A percentile compares a stretch with the other conserved stretches of the same genome.
phyloP scores from a whole-genome alignment of 108 stramenopile species.

The Aureococcus anophagefferens region DNA sequence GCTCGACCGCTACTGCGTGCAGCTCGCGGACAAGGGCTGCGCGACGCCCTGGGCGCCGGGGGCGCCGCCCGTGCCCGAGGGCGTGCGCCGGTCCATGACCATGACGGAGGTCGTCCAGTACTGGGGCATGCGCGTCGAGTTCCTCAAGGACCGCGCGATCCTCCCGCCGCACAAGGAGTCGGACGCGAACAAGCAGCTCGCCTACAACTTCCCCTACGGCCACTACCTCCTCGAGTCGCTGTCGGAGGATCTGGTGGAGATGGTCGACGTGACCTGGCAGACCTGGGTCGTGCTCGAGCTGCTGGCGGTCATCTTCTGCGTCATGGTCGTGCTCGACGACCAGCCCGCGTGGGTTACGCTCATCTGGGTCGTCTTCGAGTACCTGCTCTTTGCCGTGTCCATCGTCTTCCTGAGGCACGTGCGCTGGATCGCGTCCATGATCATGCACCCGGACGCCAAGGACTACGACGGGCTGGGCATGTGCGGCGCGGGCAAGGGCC shows the following conservation, averaged over 20 bases:
- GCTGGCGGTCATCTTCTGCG: not conserved
- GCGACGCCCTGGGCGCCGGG: not conserved
- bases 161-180: constrained; percentile 28
- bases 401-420: not conserved
- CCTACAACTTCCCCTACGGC: constrained; percentile 33
- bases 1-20: constrained; percentile 18
- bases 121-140: constrained; percentile 30
- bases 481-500: not conserved
- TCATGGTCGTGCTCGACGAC: not conserved
- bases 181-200: constrained; percentile 3
- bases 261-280: not conserved
- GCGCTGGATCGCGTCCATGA: too few relatives aligned
- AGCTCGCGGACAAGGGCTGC: constrained; percentile 2
- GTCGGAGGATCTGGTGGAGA: not conserved
- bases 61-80: constrained; percentile 1
- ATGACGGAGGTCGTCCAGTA: not conserved
- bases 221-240: constrained; percentile 22
- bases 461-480: not conserved
- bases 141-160: constrained; percentile 25
- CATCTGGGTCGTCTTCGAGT: not conserved
- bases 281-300: not conserved
- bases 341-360: not conserved
- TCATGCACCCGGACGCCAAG: not conserved
- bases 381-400: constrained; percentile 6
- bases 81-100: not conserved